These are phyloP conservation scores for Arachnopeziza araneosa DNA, from an alignment of 2,329 filamentous ascomycete species.

Conservation along the genomic window DNA sequence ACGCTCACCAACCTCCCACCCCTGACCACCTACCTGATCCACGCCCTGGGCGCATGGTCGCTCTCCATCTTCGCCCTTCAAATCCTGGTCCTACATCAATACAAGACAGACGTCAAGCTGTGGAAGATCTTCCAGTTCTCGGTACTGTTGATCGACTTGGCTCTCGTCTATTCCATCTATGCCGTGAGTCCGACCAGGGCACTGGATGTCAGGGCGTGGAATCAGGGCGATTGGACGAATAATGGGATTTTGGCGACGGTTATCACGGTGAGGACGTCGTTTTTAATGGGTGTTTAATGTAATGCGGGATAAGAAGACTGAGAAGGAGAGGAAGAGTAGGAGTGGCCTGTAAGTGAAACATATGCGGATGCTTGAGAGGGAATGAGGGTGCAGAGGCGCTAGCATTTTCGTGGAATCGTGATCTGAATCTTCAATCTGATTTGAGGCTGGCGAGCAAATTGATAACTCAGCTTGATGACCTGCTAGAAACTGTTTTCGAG, in stretches of 20 bases:
- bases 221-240: conserved; percentile 13
- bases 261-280: conserved; percentile 5
- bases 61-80: conserved; percentile 13
- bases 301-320: too few species aligned
- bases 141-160: conserved; percentile 13
- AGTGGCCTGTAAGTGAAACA: too few species aligned
- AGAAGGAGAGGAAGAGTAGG: too few species aligned
- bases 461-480: too few species aligned
- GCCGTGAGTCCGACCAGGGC: conserved; percentile 2
- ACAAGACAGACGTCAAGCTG: conserved; percentile 8
- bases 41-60: conserved; percentile 9
- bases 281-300: conserved; percentile 11
- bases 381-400: too few species aligned
- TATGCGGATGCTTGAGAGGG: too few species aligned
- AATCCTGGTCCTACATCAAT: conserved; percentile 10
- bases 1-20: neutral
- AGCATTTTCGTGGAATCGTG: too few species aligned
- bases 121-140: conserved; percentile 11
- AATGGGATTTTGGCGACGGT: conserved; percentile 12
- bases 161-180: conserved; percentile 8
- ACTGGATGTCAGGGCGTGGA: conserved; percentile 6
- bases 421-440: too few species aligned
- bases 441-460: too few species aligned
- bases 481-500: too few species aligned
- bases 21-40: conserved; percentile 7